Evolutionary conservation across 2,329 filamentous ascomycete genomes (phyloP).

Genomic region (Botrytis pseudocinerea): DNA sequence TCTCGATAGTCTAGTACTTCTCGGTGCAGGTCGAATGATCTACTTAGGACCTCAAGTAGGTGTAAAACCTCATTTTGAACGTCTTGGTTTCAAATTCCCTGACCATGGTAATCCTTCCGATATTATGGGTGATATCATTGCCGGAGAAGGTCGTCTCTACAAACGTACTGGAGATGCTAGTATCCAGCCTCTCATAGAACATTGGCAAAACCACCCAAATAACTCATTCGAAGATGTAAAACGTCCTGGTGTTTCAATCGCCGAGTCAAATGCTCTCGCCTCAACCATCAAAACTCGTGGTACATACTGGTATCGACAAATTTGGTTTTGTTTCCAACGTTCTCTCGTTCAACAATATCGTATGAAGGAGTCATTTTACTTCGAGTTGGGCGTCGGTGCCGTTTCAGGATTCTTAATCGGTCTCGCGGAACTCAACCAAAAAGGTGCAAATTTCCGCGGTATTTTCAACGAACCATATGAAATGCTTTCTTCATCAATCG

Average conservation of each 20-base stretch:
- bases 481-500: conserved; percentile 52
- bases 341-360: conserved; percentile 60
- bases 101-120: conserved; percentile 55
- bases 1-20: conserved; percentile 65
- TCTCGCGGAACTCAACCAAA: conserved; percentile 50
- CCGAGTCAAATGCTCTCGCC: conserved; percentile 46
- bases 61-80: conserved; percentile 52
- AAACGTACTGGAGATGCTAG: conserved; percentile 49
- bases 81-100: conserved; percentile 54
- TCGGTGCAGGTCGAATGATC: conserved; percentile 57
- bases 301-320: conserved; percentile 51
- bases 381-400: conserved; percentile 54
- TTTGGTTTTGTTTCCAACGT: conserved; percentile 53
- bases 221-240: background rate
- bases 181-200: conserved; percentile 50
- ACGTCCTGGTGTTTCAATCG: conserved; percentile 35
- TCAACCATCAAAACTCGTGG: conserved; percentile 52
- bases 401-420: conserved; percentile 57
- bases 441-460: conserved; percentile 55
- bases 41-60: conserved; percentile 52
- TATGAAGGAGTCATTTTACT: conserved; percentile 51
- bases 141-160: conserved; percentile 55
- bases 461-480: conserved; percentile 53
- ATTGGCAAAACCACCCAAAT: conserved; percentile 45
- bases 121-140: conserved; percentile 61